Conservation (phyloP, 768 basidiomycete species). For the Naganishia onofrii region DNA sequence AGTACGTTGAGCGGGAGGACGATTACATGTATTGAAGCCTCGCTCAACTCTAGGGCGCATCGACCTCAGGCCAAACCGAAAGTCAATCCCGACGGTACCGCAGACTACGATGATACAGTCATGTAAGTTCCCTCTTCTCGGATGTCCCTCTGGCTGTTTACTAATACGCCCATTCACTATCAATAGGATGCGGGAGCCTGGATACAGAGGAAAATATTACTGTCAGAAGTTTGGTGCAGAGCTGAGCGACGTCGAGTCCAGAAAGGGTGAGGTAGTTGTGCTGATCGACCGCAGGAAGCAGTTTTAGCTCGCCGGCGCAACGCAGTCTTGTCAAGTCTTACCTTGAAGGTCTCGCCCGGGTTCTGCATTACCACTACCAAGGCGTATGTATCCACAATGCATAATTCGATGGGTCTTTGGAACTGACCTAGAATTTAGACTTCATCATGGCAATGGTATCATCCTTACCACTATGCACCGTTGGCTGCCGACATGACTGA, state of each 20-base stretch:
- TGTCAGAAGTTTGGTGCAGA: conserved; percentile 83
- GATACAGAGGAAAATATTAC: conserved; percentile 90
- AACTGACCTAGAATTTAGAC: conserved; percentile 24
- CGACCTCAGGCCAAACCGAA: no score
- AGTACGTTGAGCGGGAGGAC: no score
- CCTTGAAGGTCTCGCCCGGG: conserved; percentile 92
- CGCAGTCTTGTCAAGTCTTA: conserved; percentile 75
- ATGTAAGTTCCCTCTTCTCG: conserved; percentile 60
- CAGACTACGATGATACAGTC: conserved; percentile 89
- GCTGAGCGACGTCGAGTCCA: conserved; percentile 67
- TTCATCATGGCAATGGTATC: conserved; percentile 95
- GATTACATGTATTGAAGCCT: no score
- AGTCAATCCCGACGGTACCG: conserved; percentile 84
- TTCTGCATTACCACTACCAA: conserved; percentile 96
- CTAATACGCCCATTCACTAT: not conserved
- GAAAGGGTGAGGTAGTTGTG: conserved; percentile 60
- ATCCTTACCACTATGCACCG: conserved; percentile 96
- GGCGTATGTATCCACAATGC: conserved; percentile 62
- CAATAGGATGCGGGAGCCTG: not conserved
- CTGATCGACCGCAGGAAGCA: conserved; percentile 4
- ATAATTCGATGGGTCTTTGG: conserved; percentile 15
- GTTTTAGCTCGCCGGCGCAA: conserved; percentile 10
- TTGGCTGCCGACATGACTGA: conserved; percentile 92
- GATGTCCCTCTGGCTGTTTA: not conserved
- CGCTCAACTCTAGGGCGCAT: no score